These are phyloP conservation scores for Aureoboletus auriporus DNA, from an alignment of 768 basidiomycete genomes.

Conservation along the genomic window DNA sequence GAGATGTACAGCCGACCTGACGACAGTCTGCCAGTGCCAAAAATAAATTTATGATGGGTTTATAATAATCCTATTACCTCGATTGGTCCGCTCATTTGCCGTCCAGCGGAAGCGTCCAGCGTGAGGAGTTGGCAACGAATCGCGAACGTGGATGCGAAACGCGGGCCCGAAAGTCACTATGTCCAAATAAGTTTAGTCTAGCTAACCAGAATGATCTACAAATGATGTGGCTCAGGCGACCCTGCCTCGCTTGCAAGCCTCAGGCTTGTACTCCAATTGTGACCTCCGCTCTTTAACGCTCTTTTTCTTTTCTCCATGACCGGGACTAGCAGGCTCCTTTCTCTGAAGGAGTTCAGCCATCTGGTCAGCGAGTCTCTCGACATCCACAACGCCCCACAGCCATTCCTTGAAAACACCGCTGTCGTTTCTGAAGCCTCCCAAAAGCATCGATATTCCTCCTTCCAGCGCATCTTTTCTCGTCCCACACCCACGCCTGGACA, in stretches of 20 bases:
- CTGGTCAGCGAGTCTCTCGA: conserved; percentile 33
- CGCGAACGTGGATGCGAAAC: too few relatives aligned
- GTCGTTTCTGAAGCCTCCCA: conserved; percentile 16
- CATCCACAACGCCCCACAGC: conserved; percentile 9
- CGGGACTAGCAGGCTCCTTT: conserved; percentile 22
- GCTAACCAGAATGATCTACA: conserved; percentile 2
- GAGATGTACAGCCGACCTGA: too few relatives aligned
- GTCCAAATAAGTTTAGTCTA: not conserved
- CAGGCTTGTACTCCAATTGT: not conserved
- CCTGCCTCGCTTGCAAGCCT: conserved; percentile 15
- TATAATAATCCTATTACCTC: too few relatives aligned
- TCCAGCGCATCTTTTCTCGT: conserved; percentile 30
- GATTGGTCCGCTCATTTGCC: too few relatives aligned
- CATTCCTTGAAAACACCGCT: conserved; percentile 21
- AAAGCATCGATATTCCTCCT: conserved; percentile 22
- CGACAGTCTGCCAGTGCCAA: too few relatives aligned
- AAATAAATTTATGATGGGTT: too few relatives aligned
- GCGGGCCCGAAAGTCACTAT: not conserved
- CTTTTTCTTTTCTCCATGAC: conserved; percentile 17
- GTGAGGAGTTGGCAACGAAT: too few relatives aligned
- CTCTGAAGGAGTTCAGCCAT: conserved; percentile 31
- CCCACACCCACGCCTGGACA: conserved; percentile 13
- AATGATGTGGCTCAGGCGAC: conserved; percentile 11
- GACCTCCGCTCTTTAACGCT: conserved; percentile 4
- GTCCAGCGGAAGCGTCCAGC: too few relatives aligned